Conservation (phyloP, 73 alveolate species). For the Paramecium biaurelia region DNA sequence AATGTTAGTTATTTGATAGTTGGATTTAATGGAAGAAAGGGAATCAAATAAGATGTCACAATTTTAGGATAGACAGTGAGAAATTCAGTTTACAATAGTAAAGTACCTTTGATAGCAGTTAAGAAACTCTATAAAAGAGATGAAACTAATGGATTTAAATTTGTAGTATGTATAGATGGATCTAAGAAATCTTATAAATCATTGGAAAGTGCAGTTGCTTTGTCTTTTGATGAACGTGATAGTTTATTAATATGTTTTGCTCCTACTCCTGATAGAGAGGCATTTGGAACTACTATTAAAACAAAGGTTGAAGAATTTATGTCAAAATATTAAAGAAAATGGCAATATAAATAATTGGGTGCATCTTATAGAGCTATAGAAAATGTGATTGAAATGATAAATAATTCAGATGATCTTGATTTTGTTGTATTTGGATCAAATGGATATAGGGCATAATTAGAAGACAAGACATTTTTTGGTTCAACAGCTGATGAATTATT, state of each 20-base stretch:
- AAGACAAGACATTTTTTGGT: constrained; percentile 49
- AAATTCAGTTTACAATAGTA: constrained; percentile 50
- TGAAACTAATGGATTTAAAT: constrained; percentile 55
- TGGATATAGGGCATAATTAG: constrained; percentile 67
- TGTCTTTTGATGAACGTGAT: constrained; percentile 47
- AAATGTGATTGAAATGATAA: neutral
- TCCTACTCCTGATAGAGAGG: constrained; percentile 58
- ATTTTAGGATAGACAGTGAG: constrained; percentile 52
- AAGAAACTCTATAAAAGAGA: constrained; percentile 36
- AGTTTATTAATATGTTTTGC: constrained; percentile 51
- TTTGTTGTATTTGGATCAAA: constrained; percentile 52
- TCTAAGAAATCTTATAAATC: constrained; percentile 63
- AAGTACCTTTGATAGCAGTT: constrained; percentile 49
- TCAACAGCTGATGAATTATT: constrained; percentile 46
- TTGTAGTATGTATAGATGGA: constrained; percentile 60
- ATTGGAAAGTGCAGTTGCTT: constrained; percentile 39
- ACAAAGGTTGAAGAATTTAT: constrained; percentile 46
- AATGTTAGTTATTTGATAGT: constrained; percentile 28
- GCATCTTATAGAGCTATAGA: constrained; percentile 47
- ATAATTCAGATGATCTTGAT: constrained; percentile 15
- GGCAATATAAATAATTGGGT: constrained; percentile 45
- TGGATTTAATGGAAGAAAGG: constrained; percentile 61
- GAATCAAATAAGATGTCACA: constrained; percentile 43
- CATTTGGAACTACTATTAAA: constrained; percentile 41
- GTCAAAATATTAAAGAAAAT: constrained; percentile 22